These are phyloP conservation scores for Apiospora malaysiana DNA, from an alignment of 2,329 filamentous ascomycete genomes.

Conservation along the genomic window DNA sequence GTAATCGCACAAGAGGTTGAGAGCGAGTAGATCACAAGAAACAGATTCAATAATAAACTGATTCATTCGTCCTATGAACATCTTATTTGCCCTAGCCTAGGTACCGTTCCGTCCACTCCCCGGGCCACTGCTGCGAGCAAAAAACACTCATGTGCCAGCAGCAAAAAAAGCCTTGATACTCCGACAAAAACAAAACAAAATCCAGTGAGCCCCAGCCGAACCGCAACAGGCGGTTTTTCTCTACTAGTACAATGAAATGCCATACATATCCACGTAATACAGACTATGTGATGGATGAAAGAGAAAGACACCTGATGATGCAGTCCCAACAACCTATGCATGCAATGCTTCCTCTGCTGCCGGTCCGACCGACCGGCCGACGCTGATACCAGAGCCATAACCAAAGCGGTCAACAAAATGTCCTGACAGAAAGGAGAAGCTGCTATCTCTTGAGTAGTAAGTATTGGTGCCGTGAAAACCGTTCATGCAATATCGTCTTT, in stretches of 20 bases:
- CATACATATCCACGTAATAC: slow-evolving; percentile 1
- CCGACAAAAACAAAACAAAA: background rate
- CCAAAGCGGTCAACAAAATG: background rate
- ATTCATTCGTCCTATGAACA: background rate
- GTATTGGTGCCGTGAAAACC: background rate
- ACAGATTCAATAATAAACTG: background rate
- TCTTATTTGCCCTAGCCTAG: slow-evolving; percentile 14
- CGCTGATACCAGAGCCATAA: background rate
- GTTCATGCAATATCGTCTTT: background rate
- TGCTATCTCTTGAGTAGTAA: background rate
- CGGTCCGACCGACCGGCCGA: background rate
- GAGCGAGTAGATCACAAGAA: background rate
- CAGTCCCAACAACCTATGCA: background rate
- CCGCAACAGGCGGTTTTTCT: background rate
- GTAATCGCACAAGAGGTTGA: background rate
- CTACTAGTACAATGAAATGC: slow-evolving; percentile 19
- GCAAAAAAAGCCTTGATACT: slow-evolving; percentile 14
- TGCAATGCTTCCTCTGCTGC: background rate
- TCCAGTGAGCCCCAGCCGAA: background rate
- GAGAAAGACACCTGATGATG: background rate
- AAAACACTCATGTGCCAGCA: background rate
- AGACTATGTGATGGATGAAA: background rate
- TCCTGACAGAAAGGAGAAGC: background rate
- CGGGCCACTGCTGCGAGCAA: background rate
- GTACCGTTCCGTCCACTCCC: background rate